These are phyloP conservation scores for Colletotrichum caudatum DNA, from an alignment of 2,329 filamentous ascomycete species.

Conservation along the genomic window DNA sequence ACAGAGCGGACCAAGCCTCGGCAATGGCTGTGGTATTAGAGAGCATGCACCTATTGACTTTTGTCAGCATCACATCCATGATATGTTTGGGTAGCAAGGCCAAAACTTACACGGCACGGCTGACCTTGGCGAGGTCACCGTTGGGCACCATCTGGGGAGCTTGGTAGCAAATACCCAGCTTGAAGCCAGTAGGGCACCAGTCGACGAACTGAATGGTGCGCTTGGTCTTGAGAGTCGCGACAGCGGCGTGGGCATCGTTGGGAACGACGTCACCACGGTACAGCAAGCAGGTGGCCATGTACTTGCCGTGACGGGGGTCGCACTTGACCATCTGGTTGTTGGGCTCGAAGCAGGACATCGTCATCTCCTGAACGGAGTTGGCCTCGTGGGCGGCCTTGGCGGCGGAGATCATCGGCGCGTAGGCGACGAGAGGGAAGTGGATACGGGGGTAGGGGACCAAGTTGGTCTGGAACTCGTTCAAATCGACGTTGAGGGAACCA, in stretches of 20 bases:
- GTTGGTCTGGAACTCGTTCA: constrained; percentile 99
- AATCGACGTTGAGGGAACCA: constrained; percentile 97
- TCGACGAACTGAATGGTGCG: constrained; percentile 99
- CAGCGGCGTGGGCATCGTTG: constrained; percentile 92
- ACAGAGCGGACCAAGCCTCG: constrained; percentile 96
- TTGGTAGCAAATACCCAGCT: constrained; percentile 99
- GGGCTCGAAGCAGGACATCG: constrained; percentile 98
- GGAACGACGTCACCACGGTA: constrained; percentile 99
- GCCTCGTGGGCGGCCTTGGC: constrained; percentile 97
- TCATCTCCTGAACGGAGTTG: constrained; percentile 98
- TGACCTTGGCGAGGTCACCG: constrained; percentile 96
- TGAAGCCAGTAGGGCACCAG: constrained; percentile 99
- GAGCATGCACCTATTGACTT: constrained; percentile 83
- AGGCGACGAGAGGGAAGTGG: constrained; percentile 98
- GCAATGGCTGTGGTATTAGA: constrained; percentile 99
- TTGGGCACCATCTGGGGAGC: constrained; percentile 95
- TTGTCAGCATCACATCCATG: constrained; percentile 9
- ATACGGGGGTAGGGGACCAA: constrained; percentile 98
- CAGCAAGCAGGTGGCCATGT: constrained; percentile 98
- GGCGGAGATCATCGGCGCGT: constrained; percentile 92
- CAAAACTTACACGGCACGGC: constrained; percentile 90
- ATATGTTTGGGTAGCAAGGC: neutral
- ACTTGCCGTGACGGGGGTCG: constrained; percentile 98
- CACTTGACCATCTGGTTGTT: constrained; percentile 99
- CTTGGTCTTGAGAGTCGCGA: constrained; percentile 98